Conservation (phyloP, 1,284 basidiomycete species). For the Meira miltonrushii region DNA sequence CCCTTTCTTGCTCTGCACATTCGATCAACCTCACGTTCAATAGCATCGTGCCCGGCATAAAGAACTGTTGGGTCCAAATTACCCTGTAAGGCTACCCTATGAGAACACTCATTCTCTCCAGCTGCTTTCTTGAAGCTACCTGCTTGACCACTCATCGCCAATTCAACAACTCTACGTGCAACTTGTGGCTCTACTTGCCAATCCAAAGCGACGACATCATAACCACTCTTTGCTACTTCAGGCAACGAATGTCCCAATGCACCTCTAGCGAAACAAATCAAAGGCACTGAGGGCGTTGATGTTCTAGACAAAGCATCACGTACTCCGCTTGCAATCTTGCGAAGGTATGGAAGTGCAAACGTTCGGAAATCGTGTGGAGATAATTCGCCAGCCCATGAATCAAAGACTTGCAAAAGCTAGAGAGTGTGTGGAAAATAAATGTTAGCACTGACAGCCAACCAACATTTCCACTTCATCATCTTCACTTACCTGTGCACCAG, state of each 20-base stretch:
- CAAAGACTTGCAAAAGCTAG: conserved; percentile 50
- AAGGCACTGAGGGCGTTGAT: conserved; percentile 37
- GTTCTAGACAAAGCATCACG: conserved; percentile 41
- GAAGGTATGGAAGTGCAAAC: conserved; percentile 47
- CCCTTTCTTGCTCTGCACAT: conserved; percentile 61
- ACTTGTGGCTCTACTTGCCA: conserved; percentile 47
- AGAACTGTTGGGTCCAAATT: conserved; percentile 88
- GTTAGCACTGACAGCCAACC: background rate
- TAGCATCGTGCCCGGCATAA: conserved; percentile 72
- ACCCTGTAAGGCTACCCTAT: conserved; percentile 73
- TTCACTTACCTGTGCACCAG: conserved; percentile 37
- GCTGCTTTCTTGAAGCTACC: conserved; percentile 22
- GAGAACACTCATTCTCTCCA: conserved; percentile 39
- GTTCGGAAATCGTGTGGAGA: conserved; percentile 49
- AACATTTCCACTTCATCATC: background rate
- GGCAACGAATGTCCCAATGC: conserved; percentile 46
- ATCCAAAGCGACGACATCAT: conserved; percentile 50
- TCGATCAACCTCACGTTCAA: conserved; percentile 77
- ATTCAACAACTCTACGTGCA: conserved; percentile 42
- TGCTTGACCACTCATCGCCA: conserved; percentile 24
- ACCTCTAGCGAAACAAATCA: conserved; percentile 51
- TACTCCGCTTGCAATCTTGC: conserved; percentile 42
- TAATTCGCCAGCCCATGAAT: conserved; percentile 52
- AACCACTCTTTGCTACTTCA: conserved; percentile 47
- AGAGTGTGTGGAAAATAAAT: background rate